Evolutionary conservation across 108 stramenopile species (phyloP).

Genomic region (Tribonema minus): DNA sequence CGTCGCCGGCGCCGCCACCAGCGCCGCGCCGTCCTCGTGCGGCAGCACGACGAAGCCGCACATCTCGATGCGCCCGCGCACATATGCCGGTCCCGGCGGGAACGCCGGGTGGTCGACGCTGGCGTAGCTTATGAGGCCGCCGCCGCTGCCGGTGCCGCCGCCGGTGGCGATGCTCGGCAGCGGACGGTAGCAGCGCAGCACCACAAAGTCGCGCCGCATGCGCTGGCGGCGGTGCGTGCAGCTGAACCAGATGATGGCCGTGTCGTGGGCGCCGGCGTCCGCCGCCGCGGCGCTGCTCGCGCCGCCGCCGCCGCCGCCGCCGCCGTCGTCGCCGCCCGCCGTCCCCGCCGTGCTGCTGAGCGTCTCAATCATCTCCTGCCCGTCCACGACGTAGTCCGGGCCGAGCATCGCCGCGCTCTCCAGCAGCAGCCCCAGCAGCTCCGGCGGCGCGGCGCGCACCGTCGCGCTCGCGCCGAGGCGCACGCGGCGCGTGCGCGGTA

Average conservation of each 20-base stretch:
- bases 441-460: conserved; percentile 6
- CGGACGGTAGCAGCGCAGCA: conserved; percentile 29
- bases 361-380: conserved; percentile 34
- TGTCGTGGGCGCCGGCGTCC: neutral
- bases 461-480: conserved; percentile 29
- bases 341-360: conserved; percentile 13
- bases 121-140: conserved; percentile 20
- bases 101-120: conserved; percentile 22
- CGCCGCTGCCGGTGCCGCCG: conserved; percentile 1
- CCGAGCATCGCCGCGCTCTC: conserved; percentile 38
- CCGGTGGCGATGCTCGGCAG: too few species aligned
- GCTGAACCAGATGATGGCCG: conserved; percentile 39
- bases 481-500: conserved; percentile 14
- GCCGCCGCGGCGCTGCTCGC: neutral
- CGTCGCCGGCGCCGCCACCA: too few species aligned
- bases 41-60: neutral
- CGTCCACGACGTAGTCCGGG: conserved; percentile 35
- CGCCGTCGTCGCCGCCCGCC: too few species aligned
- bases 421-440: conserved; percentile 29
- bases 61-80: conserved; percentile 29
- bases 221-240: conserved; percentile 38
- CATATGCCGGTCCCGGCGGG: conserved; percentile 24
- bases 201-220: conserved; percentile 30
- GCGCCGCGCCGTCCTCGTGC: neutral
- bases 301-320: conserved; percentile 11